Evolutionary conservation across 805 yeast genomes (phyloP).

Genomic region (Jamesozyma spencerorum): DNA sequence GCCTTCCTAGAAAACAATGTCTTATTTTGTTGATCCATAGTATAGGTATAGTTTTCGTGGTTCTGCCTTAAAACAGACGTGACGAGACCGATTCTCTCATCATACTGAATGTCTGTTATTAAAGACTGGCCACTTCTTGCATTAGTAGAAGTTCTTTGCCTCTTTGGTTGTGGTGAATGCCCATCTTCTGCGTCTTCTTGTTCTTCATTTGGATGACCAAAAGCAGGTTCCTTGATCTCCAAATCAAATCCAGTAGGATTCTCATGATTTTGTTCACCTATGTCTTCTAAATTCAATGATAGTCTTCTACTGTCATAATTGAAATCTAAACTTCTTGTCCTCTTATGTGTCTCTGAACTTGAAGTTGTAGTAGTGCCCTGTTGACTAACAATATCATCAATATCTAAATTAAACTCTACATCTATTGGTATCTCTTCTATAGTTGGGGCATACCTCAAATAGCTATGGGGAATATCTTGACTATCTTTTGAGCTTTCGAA

Average conservation of each 20-base stretch:
- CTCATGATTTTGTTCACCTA: background rate
- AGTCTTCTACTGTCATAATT: background rate
- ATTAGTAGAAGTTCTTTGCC: background rate
- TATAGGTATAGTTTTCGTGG: constrained; percentile 14
- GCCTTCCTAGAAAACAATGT: background rate
- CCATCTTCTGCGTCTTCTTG: constrained; percentile 2
- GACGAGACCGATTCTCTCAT: constrained; percentile 19
- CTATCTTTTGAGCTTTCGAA: constrained; percentile 5
- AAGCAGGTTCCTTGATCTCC: constrained; percentile 4
- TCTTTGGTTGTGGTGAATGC: background rate
- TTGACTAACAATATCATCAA: constrained; percentile 23
- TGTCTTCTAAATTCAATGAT: background rate
- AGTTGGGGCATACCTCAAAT: constrained; percentile 1
- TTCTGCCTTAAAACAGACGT: constrained; percentile 21
- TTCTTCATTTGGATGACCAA: background rate
- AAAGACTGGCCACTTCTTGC: no score
- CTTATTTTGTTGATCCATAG: constrained; percentile 14
- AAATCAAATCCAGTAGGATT: constrained; percentile 9
- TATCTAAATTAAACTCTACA: constrained; percentile 22
- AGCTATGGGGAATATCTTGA: background rate
- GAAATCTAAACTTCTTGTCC: background rate
- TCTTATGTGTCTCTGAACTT: constrained; percentile 4
- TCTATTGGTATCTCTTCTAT: constrained; percentile 15
- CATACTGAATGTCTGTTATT: constrained; percentile 6
- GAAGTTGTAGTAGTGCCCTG: constrained; percentile 16